Evolutionary conservation across 2,329 filamentous ascomycete species (phyloP), one percentile per base, ranked within the genome.

Genomic region (Pseudogymnoascus sp.): DNA sequence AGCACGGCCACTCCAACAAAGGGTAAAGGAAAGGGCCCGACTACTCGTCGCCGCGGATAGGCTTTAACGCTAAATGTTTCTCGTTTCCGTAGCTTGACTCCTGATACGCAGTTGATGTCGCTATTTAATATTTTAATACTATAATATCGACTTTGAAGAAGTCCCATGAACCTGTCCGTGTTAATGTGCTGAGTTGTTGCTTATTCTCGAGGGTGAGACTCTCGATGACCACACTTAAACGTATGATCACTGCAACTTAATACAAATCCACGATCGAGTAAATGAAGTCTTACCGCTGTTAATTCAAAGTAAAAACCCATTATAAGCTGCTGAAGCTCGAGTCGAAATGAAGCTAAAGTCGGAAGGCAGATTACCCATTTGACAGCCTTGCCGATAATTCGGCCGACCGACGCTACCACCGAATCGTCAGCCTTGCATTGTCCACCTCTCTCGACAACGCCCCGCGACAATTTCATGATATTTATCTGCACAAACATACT

Each of bases 21-120:
- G 48, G 48, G 48, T 18, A 55, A 55, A 18, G 48, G 48, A 9
- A 60, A 60, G 58, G 12, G 58, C 21, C 58, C 58, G 12, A 60
- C 33, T 27, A 60, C 58, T 37, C 58, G 58, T 10, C 58, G 58
- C 21, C 58, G 58, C 39, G 58, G 58, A 60, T 60, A 60, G 58
- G 10, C 35, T 39, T 6, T 45, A 21, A 31, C n/a, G 35, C 39
- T 60, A 13, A 13, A 31, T 25, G 13, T 39, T 60, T 45, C 33
- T 27, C 33, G 39, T 37, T 60, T 37, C 21, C 18, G 15, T 39
- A 60, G 35, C 27, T 60, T 37, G 35, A 60, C 58, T 60, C 58
- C 33, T 45, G 58, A 27, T 39, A 39, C 5, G 58, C 58, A 31
- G 58, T 60, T 60, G 58, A 37, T 27, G 58, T 60, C 58, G 58